Base-by-base conservation (phyloP, 2,329 filamentous ascomycete genomes). In the Phaeosphaeria sp. region DNA sequence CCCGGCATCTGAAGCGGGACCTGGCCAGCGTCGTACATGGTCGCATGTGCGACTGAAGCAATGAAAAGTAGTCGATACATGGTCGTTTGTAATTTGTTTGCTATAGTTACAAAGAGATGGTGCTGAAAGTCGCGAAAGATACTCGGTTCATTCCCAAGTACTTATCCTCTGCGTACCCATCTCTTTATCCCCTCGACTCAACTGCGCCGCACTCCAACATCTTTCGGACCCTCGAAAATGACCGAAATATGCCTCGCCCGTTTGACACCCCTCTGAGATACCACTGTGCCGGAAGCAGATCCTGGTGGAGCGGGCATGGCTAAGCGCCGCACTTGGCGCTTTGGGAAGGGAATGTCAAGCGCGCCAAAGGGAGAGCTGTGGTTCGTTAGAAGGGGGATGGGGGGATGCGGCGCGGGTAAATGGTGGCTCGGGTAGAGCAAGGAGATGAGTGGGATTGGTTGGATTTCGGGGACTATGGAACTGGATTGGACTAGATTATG, bases 171-270 rank as follows among this genome's bases (percentile, higher is more conserved):
- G 25, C 25, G 9, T 36, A 36, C 30, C 30, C 11, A 13, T 36
- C 30, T 11, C 30, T 36, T 36, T 36, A 36, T 36, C 3, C 30
- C 30, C 13, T 11, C 9, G 13, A 36, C 9, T 21, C 42, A 20
- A 44, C 42, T 44, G 18, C 21, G 42, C 42, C 42, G 42, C 42
- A 44, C 21, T 9, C 21, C 42, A 36, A 36, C 30, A 36, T 36
- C 30, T 3, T 36, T 11, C 13, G 11, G 3, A 27, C 25, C 25
- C 25, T 27, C 9, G 25, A 27, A 27, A 27, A 27, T 3, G 21
- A 22, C 21, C n/a, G 7, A 47, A 50, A 36, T 50, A 33, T 33
- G 48, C 48, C 48, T 50, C 33, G 48, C 21, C 20, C 33, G 48
- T 50, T 50, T 41, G 33, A 50, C 17, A 25, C 6, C 6, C 30